Base-by-base conservation (phyloP, 1,284 basidiomycete genomes). In the Clitocybe nebularis region DNA sequence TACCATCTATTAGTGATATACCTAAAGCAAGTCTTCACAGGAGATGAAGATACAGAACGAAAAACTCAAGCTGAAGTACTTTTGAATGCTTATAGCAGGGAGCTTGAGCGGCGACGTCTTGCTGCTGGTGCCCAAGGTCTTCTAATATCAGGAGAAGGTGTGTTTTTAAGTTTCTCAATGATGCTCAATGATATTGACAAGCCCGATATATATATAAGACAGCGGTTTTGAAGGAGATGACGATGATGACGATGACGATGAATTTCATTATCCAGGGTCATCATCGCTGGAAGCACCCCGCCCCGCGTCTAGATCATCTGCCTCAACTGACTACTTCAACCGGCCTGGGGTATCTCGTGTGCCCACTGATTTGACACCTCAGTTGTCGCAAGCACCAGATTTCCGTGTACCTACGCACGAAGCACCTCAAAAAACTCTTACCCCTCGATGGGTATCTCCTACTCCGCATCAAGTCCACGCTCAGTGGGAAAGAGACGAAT, bases 321-420 rank as follows among this genome's bases (percentile, higher is more conserved):
- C 46, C 67, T 78, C 51, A 51, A 69, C 53, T 6, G 82, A 81
- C 48, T 76, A 78, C 55, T 77, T 80, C 55, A 71, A 58, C 46
- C 72, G 77, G 39, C 65, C 71, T 30, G 63, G 67, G 11, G 57
- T 69, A 11, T 74, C 78, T 38, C 70, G 81, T 40, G 62, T 66
- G 4, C 75, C 77, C 1, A 74, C 78, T 0, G 88, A 92, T 59
- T 66, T 92, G 40, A 90, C 88, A 1, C 84, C 89, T 9, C 86
- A 90, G 45, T 71, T 92, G 22, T 83, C 85, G 11, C 86, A 88
- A 64, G 85, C 89, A 24, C 82, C 89, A 3, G 89, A 91, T 41
- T 93, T 93, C 64, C 79, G 89, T 38, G 88, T 93, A 0, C 89
- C 89, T 8, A 92, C 89, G 10, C 82, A 84, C 52, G 89, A 93